A percentile compares a stretch with the other conserved stretches of the same genome.
These are phyloP conservation scores for Collybia sp. DNA, from an alignment of 768 basidiomycete species.

Conservation along the genomic window DNA sequence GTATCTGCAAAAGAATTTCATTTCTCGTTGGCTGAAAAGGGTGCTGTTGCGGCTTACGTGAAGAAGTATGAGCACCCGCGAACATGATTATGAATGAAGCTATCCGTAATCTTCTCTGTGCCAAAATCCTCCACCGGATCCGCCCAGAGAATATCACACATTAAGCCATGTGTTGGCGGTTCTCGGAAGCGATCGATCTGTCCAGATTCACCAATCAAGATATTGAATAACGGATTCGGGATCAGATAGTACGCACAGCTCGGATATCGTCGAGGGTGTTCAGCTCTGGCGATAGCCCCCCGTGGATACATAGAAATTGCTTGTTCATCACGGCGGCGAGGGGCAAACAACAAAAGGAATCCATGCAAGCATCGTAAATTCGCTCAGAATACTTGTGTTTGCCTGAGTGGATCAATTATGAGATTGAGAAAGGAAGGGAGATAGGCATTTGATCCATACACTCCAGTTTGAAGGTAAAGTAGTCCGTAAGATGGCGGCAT, in stretches of 20 bases:
- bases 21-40: slow-evolving; percentile 1
- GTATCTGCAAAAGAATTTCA: slow-evolving; percentile 49
- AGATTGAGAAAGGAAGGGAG: not conserved
- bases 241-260: slow-evolving; percentile 44
- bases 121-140: slow-evolving; percentile 99
- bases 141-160: slow-evolving; percentile 99
- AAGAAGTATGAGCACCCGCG: slow-evolving; percentile 97
- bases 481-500: slow-evolving; percentile 97
- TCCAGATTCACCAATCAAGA: not conserved
- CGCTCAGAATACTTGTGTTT: slow-evolving; percentile 98
- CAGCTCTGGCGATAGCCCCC: slow-evolving; percentile 92
- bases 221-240: not conserved
- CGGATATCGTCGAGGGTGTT: slow-evolving; percentile 95
- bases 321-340: slow-evolving; percentile 99
- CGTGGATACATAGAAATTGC: slow-evolving; percentile 98
- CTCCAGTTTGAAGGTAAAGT: slow-evolving; percentile 99
- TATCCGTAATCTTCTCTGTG: slow-evolving; percentile 85
- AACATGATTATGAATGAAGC: slow-evolving; percentile 94
- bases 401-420: slow-evolving; percentile 42
- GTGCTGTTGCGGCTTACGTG: slow-evolving; percentile 28
- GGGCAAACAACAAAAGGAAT: slow-evolving; percentile 92
- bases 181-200: slow-evolving; percentile 98
- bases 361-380: slow-evolving; percentile 97
- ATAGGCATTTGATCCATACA: slow-evolving; percentile 49
- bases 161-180: slow-evolving; percentile 93